phyloP scores from a whole-genome alignment of 2,329 filamentous ascomycete species.

The Neophaeococcomyces aloes region DNA sequence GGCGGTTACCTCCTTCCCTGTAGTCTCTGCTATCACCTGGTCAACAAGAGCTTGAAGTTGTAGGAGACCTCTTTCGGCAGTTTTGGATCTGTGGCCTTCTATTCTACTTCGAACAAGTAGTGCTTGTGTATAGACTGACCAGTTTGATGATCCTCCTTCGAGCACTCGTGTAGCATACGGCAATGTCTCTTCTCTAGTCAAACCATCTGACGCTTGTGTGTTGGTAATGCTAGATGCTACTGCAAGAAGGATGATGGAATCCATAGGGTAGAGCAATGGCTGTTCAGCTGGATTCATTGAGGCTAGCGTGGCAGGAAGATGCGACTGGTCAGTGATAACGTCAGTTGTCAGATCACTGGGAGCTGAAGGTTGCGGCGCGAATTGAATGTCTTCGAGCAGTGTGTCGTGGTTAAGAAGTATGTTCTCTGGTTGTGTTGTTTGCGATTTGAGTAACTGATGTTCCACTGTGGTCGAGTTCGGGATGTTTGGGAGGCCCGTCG shows the following conservation, averaged over 20 bases:
- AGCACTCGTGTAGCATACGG: constrained; percentile 85
- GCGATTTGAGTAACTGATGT: constrained; percentile 10
- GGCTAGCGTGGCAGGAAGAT: constrained; percentile 52
- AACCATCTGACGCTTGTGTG: constrained; percentile 67
- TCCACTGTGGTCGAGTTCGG: constrained; percentile 1
- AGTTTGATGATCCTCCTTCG: constrained; percentile 81
- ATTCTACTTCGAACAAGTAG: constrained; percentile 81
- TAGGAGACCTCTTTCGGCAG: constrained; percentile 76
- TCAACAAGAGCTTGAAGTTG: constrained; percentile 94
- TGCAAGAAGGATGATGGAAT: constrained; percentile 76
- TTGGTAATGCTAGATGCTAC: constrained; percentile 82
- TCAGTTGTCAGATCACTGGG: constrained; percentile 13
- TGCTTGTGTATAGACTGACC: constrained; percentile 95
- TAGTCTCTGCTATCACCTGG: constrained; percentile 82
- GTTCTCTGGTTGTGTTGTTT: constrained; percentile 48
- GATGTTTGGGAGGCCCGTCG: background rate
- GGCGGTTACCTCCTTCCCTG: constrained; percentile 28
- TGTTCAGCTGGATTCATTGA: constrained; percentile 67
- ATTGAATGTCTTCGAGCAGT: constrained; percentile 75
- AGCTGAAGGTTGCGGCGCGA: constrained; percentile 37
- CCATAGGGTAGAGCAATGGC: constrained; percentile 68
- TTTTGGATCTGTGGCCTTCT: constrained; percentile 76
- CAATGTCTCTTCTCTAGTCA: constrained; percentile 87
- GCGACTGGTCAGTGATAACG: constrained; percentile 34
- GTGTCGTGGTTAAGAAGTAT: constrained; percentile 86